Conservation (phyloP, 345 rosid species). For the Eucalyptus globulus region DNA sequence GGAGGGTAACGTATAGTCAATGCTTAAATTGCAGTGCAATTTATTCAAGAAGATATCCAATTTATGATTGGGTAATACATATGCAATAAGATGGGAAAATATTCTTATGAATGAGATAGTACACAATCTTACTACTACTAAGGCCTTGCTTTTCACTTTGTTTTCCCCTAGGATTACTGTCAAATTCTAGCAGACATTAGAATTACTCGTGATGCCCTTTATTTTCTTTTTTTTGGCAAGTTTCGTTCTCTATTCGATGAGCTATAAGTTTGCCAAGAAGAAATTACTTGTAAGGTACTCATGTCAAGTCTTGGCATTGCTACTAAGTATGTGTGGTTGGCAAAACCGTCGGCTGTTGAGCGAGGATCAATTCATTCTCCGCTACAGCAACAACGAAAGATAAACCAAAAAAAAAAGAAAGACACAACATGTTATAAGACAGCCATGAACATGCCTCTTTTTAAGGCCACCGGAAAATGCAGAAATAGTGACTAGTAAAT, state of each 20-base stretch:
- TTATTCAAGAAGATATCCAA: background rate
- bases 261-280: background rate
- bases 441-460: background rate
- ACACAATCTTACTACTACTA: background rate
- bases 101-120: background rate
- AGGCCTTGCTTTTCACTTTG: background rate
- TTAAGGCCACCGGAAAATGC: background rate
- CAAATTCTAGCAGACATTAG: background rate
- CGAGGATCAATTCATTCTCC: background rate
- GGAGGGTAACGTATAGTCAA: background rate
- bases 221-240: background rate
- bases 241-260: background rate
- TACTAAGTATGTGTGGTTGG: background rate
- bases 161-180: background rate
- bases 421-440: background rate
- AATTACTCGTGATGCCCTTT: background rate
- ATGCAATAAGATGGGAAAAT: background rate
- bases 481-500: background rate
- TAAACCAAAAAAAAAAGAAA: background rate
- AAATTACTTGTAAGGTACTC: background rate
- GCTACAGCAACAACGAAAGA: background rate
- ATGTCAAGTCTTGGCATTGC: background rate
- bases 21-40: background rate
- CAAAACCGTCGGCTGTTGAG: background rate
- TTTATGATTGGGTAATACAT: background rate